phyloP scores from a whole-genome alignment of 768 basidiomycete genomes.

The Chalciporus chontae region DNA sequence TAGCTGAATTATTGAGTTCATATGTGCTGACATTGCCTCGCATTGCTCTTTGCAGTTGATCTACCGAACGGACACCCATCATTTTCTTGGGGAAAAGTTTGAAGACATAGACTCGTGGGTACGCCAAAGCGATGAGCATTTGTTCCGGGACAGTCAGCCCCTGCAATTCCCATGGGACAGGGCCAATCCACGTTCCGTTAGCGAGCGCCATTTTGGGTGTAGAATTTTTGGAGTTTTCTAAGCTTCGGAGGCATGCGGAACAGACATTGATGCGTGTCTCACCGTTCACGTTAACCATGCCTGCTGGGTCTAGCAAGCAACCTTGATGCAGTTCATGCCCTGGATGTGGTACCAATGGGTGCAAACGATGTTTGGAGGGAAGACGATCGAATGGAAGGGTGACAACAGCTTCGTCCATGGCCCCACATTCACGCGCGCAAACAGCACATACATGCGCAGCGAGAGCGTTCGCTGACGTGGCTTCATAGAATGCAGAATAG shows the following conservation, averaged over 20 bases:
- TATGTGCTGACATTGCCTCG: constrained; percentile 35
- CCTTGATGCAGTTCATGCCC: background rate
- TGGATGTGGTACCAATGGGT: background rate
- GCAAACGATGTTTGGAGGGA: background rate
- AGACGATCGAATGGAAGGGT: background rate
- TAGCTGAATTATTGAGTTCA: constrained; percentile 22
- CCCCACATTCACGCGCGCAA: background rate
- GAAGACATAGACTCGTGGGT: constrained; percentile 32
- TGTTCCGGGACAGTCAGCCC: constrained; percentile 34
- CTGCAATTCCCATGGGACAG: constrained; percentile 24
- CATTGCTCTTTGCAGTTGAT: constrained; percentile 26
- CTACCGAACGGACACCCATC: background rate
- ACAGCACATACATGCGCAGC: background rate
- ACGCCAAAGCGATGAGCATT: constrained; percentile 32
- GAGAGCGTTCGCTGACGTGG: background rate
- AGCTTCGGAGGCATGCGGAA: background rate
- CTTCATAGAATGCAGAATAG: background rate
- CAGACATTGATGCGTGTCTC: background rate
- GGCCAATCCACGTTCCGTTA: constrained; percentile 41
- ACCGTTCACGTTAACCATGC: background rate
- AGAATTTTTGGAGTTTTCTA: too few species aligned
- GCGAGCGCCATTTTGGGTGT: constrained; percentile 26
- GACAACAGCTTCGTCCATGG: background rate
- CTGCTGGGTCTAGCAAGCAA: background rate
- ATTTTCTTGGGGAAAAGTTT: constrained; percentile 36